Conservation (phyloP, 2,329 filamentous ascomycete genomes). For the Thelonectria olida region DNA sequence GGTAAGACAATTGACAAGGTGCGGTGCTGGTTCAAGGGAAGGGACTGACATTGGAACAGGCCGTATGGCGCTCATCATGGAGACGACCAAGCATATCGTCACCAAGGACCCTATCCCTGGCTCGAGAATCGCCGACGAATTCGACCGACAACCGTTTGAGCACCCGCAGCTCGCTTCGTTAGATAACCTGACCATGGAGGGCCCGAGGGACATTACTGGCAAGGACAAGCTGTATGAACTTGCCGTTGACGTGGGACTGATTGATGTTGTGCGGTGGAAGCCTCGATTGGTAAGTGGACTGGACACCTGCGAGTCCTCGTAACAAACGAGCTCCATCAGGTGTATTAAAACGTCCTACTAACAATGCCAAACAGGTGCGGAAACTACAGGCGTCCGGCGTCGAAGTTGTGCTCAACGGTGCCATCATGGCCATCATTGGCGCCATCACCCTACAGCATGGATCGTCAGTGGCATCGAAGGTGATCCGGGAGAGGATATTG, state of each 20-base stretch:
- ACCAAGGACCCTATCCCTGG: conserved; percentile 42
- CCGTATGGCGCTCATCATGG: conserved; percentile 50
- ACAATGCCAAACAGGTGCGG: conserved; percentile 56
- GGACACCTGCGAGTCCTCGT: no score
- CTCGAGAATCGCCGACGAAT: conserved; percentile 51
- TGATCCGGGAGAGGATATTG: conserved; percentile 82
- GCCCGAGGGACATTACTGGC: conserved; percentile 69
- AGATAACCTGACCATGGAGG: conserved; percentile 71
- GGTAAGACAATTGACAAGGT: conserved; percentile 62
- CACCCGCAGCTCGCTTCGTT: conserved; percentile 78
- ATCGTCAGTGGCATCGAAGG: conserved; percentile 76
- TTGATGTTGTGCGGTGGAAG: conserved; percentile 86
- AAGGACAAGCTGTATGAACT: conserved; percentile 74
- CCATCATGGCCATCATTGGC: conserved; percentile 86
- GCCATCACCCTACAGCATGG: conserved; percentile 91
- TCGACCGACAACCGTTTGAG: conserved; percentile 71
- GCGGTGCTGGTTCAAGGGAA: background rate
- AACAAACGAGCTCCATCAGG: no score
- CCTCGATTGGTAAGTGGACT: conserved; percentile 74
- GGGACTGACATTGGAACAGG: conserved; percentile 36
- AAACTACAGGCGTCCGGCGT: conserved; percentile 78
- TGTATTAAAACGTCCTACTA: conserved; percentile 6
- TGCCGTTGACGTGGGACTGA: conserved; percentile 75
- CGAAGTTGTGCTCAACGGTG: conserved; percentile 77
- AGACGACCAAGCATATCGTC: conserved; percentile 50